Conservation (phyloP, 1,284 basidiomycete species). For the Leccinum fuscescens region DNA sequence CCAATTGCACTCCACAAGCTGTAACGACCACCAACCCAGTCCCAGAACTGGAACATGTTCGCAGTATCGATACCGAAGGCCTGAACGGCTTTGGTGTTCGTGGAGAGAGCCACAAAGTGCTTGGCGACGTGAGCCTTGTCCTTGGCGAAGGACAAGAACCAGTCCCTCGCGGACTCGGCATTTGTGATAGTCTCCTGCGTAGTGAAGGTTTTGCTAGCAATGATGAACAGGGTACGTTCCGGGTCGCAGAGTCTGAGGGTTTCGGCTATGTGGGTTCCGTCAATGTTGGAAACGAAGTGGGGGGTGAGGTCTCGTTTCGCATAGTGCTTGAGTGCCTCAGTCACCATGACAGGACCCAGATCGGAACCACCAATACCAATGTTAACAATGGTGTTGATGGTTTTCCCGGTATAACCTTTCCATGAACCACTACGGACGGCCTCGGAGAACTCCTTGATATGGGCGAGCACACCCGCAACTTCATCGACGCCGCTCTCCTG, state of each 20-base stretch:
- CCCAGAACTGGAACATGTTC: constrained; percentile 99
- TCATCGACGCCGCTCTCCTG: constrained; percentile 81
- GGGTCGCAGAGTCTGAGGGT: constrained; percentile 81
- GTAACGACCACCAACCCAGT: constrained; percentile 99
- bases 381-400: constrained; percentile 94
- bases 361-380: constrained; percentile 99
- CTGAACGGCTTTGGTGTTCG: constrained; percentile 92
- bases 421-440: constrained; percentile 82
- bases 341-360: constrained; percentile 98
- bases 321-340: constrained; percentile 94
- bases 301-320: constrained; percentile 84
- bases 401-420: constrained; percentile 97
- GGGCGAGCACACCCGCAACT: constrained; percentile 81
- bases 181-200: constrained; percentile 99
- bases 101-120: constrained; percentile 98
- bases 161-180: constrained; percentile 88
- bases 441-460: constrained; percentile 91
- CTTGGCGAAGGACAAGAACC: constrained; percentile 87
- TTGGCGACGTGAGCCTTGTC: constrained; percentile 94
- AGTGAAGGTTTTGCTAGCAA: constrained; percentile 98
- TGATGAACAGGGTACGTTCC: constrained; percentile 95
- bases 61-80: constrained; percentile 89
- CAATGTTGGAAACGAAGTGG: constrained; percentile 97
- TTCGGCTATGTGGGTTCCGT: constrained; percentile 96
- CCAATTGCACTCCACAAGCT: constrained; percentile 98